phyloP scores from a whole-genome alignment of 192 early-diverging fungal genomes.

The Linnemannia exigua region DNA sequence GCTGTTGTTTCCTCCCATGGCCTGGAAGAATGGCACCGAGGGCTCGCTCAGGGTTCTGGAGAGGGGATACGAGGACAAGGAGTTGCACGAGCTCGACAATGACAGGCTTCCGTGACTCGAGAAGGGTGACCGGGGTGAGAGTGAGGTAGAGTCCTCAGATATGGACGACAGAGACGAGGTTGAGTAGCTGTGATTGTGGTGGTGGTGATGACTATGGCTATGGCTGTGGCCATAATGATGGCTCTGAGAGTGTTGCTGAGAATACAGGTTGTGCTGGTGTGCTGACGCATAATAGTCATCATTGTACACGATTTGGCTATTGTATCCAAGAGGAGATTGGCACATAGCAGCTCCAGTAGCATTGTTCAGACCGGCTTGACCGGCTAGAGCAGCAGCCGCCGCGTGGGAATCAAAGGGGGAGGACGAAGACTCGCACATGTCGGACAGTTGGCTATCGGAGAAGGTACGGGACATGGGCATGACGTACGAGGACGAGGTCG shows the following conservation, averaged over 20 bases:
- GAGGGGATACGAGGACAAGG: constrained; percentile 36
- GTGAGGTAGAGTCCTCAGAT: constrained; percentile 34
- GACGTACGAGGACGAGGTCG: constrained; percentile 9
- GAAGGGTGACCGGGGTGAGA: constrained; percentile 48
- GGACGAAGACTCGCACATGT: constrained; percentile 35
- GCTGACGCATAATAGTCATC: constrained; percentile 52
- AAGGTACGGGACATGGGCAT: constrained; percentile 43
- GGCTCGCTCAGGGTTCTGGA: constrained; percentile 48
- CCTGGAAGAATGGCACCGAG: constrained; percentile 30
- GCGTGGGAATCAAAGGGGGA: constrained; percentile 19
- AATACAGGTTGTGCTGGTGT: constrained; percentile 50
- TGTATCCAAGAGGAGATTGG: constrained; percentile 34
- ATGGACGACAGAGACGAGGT: constrained; percentile 42
- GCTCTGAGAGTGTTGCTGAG: constrained; percentile 44
- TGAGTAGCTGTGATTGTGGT: constrained; percentile 37
- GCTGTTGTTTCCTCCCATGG: constrained; percentile 3
- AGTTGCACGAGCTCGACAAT: constrained; percentile 23
- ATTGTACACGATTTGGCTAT: constrained; percentile 41
- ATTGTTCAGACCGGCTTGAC: constrained; percentile 36
- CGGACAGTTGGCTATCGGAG: constrained; percentile 41
- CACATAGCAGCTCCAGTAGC: constrained; percentile 37
- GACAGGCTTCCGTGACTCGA: constrained; percentile 29
- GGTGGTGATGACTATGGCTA: constrained; percentile 2
- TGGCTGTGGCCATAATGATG: constrained; percentile 3
- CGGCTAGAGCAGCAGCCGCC: constrained; percentile 8